phyloP scores from a whole-genome alignment of 805 yeast genomes.

The Jamesozyma rosinii region DNA sequence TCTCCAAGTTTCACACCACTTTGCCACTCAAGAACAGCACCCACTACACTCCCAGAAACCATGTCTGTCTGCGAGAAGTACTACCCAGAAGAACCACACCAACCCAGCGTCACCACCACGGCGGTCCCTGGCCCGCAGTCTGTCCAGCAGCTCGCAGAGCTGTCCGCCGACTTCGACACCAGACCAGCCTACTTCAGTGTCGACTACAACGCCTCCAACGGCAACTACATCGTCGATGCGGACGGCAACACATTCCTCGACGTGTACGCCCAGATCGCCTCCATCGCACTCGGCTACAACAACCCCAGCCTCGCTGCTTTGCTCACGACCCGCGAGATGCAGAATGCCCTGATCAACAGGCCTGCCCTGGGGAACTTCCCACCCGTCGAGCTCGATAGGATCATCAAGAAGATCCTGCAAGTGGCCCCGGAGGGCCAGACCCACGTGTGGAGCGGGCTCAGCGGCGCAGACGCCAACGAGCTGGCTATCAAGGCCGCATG shows the following conservation, averaged over 20 bases:
- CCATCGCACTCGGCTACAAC: constrained; percentile 63
- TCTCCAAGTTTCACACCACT: too few relatives aligned
- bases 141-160: constrained; percentile 39
- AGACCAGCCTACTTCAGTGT: constrained; percentile 56
- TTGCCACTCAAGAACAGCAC: too few relatives aligned
- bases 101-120: constrained; percentile 52
- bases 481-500: constrained; percentile 65
- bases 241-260: constrained; percentile 56
- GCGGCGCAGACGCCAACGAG: constrained; percentile 65
- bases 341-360: constrained; percentile 54
- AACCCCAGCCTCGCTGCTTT: constrained; percentile 52
- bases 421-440: constrained; percentile 58
- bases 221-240: constrained; percentile 58
- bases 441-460: constrained; percentile 54
- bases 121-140: constrained; percentile 73
- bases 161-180: constrained; percentile 51
- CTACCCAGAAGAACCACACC: constrained; percentile 74
- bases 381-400: constrained; percentile 42
- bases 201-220: constrained; percentile 53
- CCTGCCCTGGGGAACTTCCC: constrained; percentile 65
- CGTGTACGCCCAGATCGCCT: constrained; percentile 64
- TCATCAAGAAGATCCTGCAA: constrained; percentile 42
- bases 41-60: too few relatives aligned
- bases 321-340: constrained; percentile 54
- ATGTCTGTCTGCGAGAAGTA: constrained; percentile 40